Evolutionary conservation across 257 asterid genomes (phyloP).

Genomic region (Thymus mandschuricus): DNA sequence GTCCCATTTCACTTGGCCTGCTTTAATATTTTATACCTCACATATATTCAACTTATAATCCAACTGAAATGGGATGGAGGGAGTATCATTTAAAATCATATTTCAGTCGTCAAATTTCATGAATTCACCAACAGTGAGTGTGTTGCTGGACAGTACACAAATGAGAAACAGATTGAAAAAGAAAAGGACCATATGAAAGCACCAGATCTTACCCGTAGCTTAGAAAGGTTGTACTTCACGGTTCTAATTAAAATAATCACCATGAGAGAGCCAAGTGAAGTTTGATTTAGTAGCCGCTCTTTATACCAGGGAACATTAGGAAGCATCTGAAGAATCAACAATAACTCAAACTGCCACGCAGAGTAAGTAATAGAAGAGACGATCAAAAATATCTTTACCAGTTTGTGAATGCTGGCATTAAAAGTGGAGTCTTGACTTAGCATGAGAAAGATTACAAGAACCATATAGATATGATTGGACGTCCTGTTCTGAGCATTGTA

Average conservation of each 20-base stretch:
- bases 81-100: constrained; percentile 6
- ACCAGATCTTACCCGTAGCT: constrained; percentile 62
- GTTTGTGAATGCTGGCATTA: constrained; percentile 86
- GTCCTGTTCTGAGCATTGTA: constrained; percentile 84
- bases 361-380: constrained; percentile 1
- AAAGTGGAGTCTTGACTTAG: constrained; percentile 96
- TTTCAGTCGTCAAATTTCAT: constrained; percentile 4
- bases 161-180: not conserved
- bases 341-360: constrained; percentile 30
- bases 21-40: too few species aligned
- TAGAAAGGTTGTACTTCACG: constrained; percentile 73
- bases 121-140: constrained; percentile 15
- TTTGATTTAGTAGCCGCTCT: constrained; percentile 56
- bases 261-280: constrained; percentile 80
- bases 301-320: constrained; percentile 79
- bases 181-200: not conserved
- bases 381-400: constrained; percentile 52
- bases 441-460: constrained; percentile 86
- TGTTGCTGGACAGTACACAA: not conserved
- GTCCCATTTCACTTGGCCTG: too few species aligned
- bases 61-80: too few species aligned
- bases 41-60: too few species aligned
- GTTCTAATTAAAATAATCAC: constrained; percentile 85
- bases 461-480: constrained; percentile 93
- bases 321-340: constrained; percentile 57